Conservation (phyloP, 345 rosid species). For the Lepidium aucheri region DNA sequence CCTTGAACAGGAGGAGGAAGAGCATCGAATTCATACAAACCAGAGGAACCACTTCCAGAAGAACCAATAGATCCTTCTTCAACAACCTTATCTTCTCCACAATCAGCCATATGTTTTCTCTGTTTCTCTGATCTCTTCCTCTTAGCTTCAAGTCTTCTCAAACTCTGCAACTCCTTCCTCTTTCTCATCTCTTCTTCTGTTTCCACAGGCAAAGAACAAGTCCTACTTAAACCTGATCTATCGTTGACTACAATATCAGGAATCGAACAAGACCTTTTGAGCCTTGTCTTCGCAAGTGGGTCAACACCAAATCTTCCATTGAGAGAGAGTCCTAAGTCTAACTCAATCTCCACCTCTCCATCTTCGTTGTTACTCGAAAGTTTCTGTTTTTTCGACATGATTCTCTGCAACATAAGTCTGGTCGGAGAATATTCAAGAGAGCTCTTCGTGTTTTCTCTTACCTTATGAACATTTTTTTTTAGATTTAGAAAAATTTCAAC, state of each 20-base stretch:
- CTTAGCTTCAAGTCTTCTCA: conserved; percentile 70
- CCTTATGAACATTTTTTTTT: conserved; percentile 20
- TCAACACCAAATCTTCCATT: conserved; percentile 83
- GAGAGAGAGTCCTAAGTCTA: conserved; percentile 66
- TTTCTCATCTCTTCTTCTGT: conserved; percentile 67
- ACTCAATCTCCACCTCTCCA: conserved; percentile 56
- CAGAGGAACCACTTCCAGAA: conserved; percentile 55
- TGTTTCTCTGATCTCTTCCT: conserved; percentile 74
- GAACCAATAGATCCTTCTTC: conserved; percentile 49
- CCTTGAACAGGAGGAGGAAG: conserved; percentile 40
- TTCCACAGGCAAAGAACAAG: conserved; percentile 58
- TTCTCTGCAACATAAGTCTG: conserved; percentile 37
- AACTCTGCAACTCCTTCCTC: conserved; percentile 58
- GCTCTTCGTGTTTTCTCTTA: conserved; percentile 20
- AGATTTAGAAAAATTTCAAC: background rate
- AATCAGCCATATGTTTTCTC: conserved; percentile 25
- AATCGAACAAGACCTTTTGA: conserved; percentile 49
- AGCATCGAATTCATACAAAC: conserved; percentile 47
- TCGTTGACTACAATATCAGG: conserved; percentile 41
- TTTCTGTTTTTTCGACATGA: conserved; percentile 25
- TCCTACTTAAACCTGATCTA: conserved; percentile 39
- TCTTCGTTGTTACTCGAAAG: background rate
- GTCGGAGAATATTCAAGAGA: conserved; percentile 17
- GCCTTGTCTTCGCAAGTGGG: conserved; percentile 41
- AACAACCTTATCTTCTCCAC: conserved; percentile 21